Evolutionary conservation across 2,329 filamentous ascomycete genomes (phyloP), one percentile per base, ranked within the genome.

Genomic region (Trichoderma sp.): DNA sequence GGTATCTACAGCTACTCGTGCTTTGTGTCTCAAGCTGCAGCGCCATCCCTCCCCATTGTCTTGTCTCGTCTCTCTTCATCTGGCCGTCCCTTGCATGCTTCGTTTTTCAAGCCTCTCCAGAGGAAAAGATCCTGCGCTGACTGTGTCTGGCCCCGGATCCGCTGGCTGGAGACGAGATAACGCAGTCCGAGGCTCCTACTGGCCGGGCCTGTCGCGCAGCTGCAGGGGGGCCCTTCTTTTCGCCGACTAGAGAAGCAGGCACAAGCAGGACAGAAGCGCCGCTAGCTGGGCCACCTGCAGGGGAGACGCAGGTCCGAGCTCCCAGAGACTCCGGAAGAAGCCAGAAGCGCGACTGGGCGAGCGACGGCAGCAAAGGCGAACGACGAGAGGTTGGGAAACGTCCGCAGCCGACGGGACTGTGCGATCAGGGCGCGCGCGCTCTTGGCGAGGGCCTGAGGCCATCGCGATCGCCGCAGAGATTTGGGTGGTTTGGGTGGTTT

Each of bases 271-370:
- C 34, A 60, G 57, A 62, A 62, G 61, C 61, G 50, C 50, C 61
- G 50, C 41, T 63, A 48, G 28, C 44, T 51, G 28, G 19, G 19
- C n/a, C 59, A 60, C n/a, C 47, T 62, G 61, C 61, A 64, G 61
- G 61, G 61, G 17, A 24, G 52, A 58, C 17, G 61, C 61, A 64
- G 59, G 50, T 47, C 59, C 59, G 41, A 17, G 48, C 45, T 28
- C 34, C 19, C 15, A 39, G 56, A 28, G 48, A 51, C 28, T 34
- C 50, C 50, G 30, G 50, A 17, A 34, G 28, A 51, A 28, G 26
- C 48, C 21, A 34, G 28, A 51, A n/a, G 26, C 48, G 48, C 26
- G 19, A n/a, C 26, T 30, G 48, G 34, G 3, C 12, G 45, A 61
- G 54, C 24, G 34, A 21, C 14, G 2, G 43, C 5, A 28, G 43